Evolutionary conservation across 1,284 basidiomycete species (phyloP).

Genomic region (Tilletia indica): DNA sequence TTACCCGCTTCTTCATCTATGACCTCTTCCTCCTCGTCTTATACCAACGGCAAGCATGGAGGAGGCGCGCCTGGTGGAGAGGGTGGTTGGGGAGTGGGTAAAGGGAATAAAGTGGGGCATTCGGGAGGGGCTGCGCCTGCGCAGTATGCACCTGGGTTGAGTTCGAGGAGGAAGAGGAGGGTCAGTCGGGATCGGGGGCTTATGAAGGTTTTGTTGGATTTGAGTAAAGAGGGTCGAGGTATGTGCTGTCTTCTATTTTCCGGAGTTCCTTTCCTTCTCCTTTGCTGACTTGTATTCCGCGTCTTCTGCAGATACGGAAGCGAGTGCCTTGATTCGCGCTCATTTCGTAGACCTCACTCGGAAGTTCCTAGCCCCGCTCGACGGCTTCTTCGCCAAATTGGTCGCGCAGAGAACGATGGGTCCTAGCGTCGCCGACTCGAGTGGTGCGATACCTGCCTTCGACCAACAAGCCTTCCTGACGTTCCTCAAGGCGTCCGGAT

Average conservation of each 20-base stretch:
- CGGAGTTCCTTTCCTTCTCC: no score
- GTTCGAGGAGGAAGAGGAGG: constrained; percentile 76
- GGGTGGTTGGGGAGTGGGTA: constrained; percentile 18
- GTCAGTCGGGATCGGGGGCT: constrained; percentile 78
- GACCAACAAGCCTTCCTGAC: constrained; percentile 74
- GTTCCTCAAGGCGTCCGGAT: constrained; percentile 75
- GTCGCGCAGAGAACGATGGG: constrained; percentile 37
- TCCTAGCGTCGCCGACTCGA: no score
- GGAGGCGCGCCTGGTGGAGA: neutral
- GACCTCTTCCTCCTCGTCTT: no score
- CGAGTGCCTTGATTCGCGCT: no score
- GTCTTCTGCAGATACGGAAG: constrained; percentile 43
- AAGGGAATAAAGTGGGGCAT: constrained; percentile 19
- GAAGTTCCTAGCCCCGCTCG: no score
- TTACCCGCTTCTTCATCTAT: constrained; percentile 28
- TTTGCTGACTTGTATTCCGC: no score
- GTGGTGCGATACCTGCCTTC: constrained; percentile 67
- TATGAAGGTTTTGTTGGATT: constrained; percentile 64
- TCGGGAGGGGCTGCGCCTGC: constrained; percentile 41
- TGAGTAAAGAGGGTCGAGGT: no score
- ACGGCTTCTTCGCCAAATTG: constrained; percentile 17
- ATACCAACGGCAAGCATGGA: no score
- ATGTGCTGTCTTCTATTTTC: no score
- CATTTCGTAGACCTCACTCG: no score
- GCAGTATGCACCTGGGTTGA: constrained; percentile 53